Conservation (phyloP, 2,329 filamentous ascomycete species). For the Furcasterigmium sp. region DNA sequence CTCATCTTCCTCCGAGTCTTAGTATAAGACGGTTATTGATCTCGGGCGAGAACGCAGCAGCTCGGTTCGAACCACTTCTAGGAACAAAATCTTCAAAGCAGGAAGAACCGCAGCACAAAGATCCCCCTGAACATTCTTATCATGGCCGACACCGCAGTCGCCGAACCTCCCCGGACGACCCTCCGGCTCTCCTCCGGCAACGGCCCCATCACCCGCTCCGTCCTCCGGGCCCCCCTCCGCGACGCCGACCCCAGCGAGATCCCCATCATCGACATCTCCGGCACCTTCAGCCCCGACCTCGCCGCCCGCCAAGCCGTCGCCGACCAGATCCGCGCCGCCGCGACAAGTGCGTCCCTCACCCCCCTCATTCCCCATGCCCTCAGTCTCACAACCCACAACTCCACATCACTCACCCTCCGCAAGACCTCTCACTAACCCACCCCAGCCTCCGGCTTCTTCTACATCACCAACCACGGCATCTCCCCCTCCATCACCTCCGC, state of each 20-base stretch:
- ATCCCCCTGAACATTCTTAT: background rate
- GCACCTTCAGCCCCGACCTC: constrained; percentile 28
- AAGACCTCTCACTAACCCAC: too few relatives aligned
- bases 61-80: too few relatives aligned
- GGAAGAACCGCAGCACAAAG: too few relatives aligned
- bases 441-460: constrained; percentile 53
- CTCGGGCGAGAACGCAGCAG: too few relatives aligned
- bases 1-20: too few relatives aligned
- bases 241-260: constrained; percentile 37
- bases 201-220: constrained; percentile 28
- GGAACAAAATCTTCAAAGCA: too few relatives aligned
- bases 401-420: too few relatives aligned
- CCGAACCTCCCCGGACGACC: constrained; percentile 9
- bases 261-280: constrained; percentile 46
- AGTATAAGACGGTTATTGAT: too few relatives aligned
- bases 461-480: constrained; percentile 46
- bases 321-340: constrained; percentile 34
- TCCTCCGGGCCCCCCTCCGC: constrained; percentile 28
- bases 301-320: constrained; percentile 33
- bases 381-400: too few relatives aligned
- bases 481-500: constrained; percentile 19
- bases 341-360: too few relatives aligned
- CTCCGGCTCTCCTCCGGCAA: constrained; percentile 29
- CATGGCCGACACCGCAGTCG: background rate
- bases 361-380: too few relatives aligned